Conservation (phyloP, 768 basidiomycete genomes). For the Naematelia aurantialba region DNA sequence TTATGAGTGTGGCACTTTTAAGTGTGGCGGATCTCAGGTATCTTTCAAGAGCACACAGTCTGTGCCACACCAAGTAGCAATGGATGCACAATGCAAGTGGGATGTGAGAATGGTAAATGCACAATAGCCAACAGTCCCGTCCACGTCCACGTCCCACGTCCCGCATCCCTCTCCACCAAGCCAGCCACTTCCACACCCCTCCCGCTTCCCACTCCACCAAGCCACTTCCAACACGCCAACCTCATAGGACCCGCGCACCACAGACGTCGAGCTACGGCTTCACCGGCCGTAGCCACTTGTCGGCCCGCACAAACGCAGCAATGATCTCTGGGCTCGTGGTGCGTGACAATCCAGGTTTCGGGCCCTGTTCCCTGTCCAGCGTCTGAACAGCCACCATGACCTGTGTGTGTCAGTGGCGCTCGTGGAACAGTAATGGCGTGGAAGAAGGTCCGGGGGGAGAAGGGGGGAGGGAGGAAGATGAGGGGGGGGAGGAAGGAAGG, state of each 20-base stretch:
- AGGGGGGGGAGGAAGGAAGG: conserved; percentile 5
- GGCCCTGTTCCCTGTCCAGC: conserved; percentile 60
- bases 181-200: too few species aligned
- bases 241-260: too few species aligned
- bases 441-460: conserved; percentile 6
- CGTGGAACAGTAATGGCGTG: conserved; percentile 16
- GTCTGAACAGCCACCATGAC: conserved; percentile 77
- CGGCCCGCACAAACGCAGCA: conserved; percentile 92
- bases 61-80: background rate
- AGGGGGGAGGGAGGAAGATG: conserved; percentile 1
- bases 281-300: conserved; percentile 79
- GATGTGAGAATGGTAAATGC: background rate
- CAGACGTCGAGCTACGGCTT: conserved; percentile 22
- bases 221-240: too few species aligned
- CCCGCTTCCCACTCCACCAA: too few species aligned
- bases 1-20: too few species aligned
- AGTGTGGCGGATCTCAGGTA: background rate
- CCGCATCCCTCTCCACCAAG: too few species aligned
- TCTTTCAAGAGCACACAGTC: too few species aligned
- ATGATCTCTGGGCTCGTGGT: conserved; percentile 78
- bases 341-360: conserved; percentile 53
- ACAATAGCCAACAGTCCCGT: background rate
- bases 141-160: background rate
- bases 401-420: conserved; percentile 19
- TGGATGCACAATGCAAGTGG: background rate